Conservation (phyloP, 2,329 filamentous ascomycete species). For the Acrodontium crateriforme region DNA sequence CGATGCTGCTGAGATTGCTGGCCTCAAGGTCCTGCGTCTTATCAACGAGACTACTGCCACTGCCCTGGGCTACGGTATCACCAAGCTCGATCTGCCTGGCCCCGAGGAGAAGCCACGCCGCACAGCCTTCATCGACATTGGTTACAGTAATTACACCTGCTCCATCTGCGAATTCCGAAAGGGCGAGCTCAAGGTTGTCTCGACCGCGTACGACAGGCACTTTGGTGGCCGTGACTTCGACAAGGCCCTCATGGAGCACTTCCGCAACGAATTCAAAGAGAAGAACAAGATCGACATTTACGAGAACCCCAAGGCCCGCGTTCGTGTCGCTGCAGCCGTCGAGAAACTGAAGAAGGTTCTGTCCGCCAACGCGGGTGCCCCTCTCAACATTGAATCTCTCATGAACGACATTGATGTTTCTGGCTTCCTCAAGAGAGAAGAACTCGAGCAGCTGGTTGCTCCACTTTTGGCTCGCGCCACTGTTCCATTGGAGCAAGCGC, state of each 20-base stretch:
- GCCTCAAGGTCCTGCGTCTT: slow-evolving; percentile 78
- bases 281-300: slow-evolving; percentile 96
- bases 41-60: slow-evolving; percentile 98
- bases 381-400: slow-evolving; percentile 91
- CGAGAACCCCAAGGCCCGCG: slow-evolving; percentile 75
- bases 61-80: slow-evolving; percentile 93
- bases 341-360: slow-evolving; percentile 99
- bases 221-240: slow-evolving; percentile 97
- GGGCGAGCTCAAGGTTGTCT: slow-evolving; percentile 87
- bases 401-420: slow-evolving; percentile 96
- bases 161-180: slow-evolving; percentile 95
- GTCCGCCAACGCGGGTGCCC: slow-evolving; percentile 84
- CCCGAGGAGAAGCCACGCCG: slow-evolving; percentile 85
- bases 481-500: slow-evolving; percentile 71
- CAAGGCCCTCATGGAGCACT: slow-evolving; percentile 85
- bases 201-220: slow-evolving; percentile 85
- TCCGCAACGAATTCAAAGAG: slow-evolving; percentile 89
- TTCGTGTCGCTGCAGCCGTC: slow-evolving; percentile 73
- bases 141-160: slow-evolving; percentile 89
- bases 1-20: slow-evolving; percentile 85
- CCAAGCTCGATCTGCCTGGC: slow-evolving; percentile 80
- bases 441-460: slow-evolving; percentile 81
- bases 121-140: slow-evolving; percentile 86
- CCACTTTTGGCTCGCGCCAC: slow-evolving; percentile 64
- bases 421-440: slow-evolving; percentile 80